Evolutionary conservation across 2,329 filamentous ascomycete genomes (phyloP), one percentile per base, ranked within the genome.

Genomic region (Aspergillus ustus): DNA sequence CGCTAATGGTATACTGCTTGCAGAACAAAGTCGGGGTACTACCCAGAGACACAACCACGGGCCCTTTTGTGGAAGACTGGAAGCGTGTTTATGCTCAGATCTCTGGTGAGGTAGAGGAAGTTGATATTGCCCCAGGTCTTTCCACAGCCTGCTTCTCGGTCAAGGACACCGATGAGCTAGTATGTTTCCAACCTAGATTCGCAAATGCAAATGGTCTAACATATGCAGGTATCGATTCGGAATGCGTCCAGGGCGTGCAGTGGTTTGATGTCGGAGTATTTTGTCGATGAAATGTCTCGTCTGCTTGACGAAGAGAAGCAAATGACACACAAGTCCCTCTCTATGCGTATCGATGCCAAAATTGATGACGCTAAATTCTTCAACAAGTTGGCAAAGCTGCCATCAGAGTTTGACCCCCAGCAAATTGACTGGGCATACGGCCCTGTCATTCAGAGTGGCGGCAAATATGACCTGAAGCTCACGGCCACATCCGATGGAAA

Each of bases 301-400:
- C 90, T 98, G 56, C 87, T 99, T 63, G 95, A 99, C 73, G 90
- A 93, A 68, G 96, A 98, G 77, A 97, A 97, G 83, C 97, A 97
- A 75, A 92, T 98, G 74, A 95, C 93, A 66, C 95, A 99, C 79
- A 91, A 89, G 67, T 85, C 85, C 2, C 85, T 99, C 7, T 89
- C 91, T n/a, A 88, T 92, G 71, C 95, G 93, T 78, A 90, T 99
- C 34, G 89, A 94, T 68, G 87, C 88, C 72, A 97, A 97, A 80
- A 89, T 99, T 60, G 94, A 98, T 70, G 93, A 99, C 70, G 83
- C 87, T 55, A 96, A 96, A 72, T 99, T 96, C 75, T 99, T 97
- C 87, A 91, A 93, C 73, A 91, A 75, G 85, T 90, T 80, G 82
- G 91, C 67, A 62, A 97, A 94, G 78, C 84, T 97, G 57, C 92